Base-by-base conservation (phyloP, 169 alveolate species). In the Cryptosporidium tyzzeri region DNA sequence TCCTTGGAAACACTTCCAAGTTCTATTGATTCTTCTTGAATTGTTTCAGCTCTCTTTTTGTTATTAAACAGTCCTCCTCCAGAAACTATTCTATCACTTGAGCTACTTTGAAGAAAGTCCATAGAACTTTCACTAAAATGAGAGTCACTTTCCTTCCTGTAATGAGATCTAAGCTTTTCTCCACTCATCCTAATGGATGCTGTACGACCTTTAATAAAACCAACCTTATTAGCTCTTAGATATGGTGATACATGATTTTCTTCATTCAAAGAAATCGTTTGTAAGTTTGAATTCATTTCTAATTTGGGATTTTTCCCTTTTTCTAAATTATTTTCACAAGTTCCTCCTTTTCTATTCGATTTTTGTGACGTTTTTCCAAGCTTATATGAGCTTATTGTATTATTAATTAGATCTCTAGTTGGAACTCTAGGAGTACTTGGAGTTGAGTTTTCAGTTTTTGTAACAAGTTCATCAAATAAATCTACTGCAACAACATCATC, bases 401-500 rank as follows among this genome's bases (percentile, higher is more conserved):
- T 21, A 5, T 26, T 21, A n/a, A 9, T 16, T 0, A 29, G 67
- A 10, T 4, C 3, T 51, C 35, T 35, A 0, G n/a, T 70, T 45
- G 21, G 18, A 0, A 70, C 44, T 23, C 31, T 45, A 8, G 85
- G 85, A 12, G 80, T 80, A 16, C 33, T 50, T 48, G 73, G 89
- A 33, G 41, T 29, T 6, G 89, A 65, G 10, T 71, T 71, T 23
- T 71, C 85, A 4, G 69, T 33, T 16, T 71, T 71, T 23, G 89
- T 62, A n/a, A 80, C 89, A 8, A 80, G 67, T 33, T 61, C 89
- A 12, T 80, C 89, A 14, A 80, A 29, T 8, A 80, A 10, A 26
- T 80, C 89, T 1, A 80, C 75, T 2, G 89, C 89, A 39, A 80
- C 89, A 33, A 80, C 89, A 10, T 80, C 89, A 67, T 80, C 89